Evolutionary conservation across 768 basidiomycete species (phyloP), one percentile per base, ranked within the genome.

Genomic region (Tricholoma sp.): DNA sequence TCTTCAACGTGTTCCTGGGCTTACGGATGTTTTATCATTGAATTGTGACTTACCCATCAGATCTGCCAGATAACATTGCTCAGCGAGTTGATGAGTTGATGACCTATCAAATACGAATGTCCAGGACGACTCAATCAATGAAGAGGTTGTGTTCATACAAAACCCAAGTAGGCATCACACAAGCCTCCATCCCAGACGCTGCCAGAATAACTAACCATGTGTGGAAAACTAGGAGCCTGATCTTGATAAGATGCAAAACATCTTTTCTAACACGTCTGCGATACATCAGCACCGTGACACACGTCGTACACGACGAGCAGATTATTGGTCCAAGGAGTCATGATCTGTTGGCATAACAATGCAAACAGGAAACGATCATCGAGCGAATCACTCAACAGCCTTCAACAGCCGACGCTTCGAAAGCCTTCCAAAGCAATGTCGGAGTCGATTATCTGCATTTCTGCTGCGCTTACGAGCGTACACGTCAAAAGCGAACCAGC

Each of bases 51-150:
- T 31, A 10, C 16, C 22, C 46, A 47, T 47, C 46, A 47, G 46
- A 47, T 47, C 45, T 43, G 8, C 34, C 41, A 45, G 21, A 45
- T 45, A 45, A 11, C 21, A 5, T 46, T 24, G 22, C 27, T 8
- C 29, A 50, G 22, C 5, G 16, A 27, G 16, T 31, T 18, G n/a
- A 50, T 11, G 27, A 18, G 1, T n/a, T n/a, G 8, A 50, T n/a
- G 47, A 49, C 47, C 47, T 49, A 27, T 49, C 14, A 49, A 49
- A n/a, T n/a, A n/a, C n/a, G n/a, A n/a, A n/a, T n/a, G n/a, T n/a
- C n/a, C n/a, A n/a, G n/a, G n/a, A n/a, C n/a, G n/a, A n/a, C 19
- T 24, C 8, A 14, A 46, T 24, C 18, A 43, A 19, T 3, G 19
- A 10, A 43, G 7, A 43, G n/a, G 18, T 43, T 3, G 24, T 46